These are phyloP conservation scores for Lactarius vividus DNA, from an alignment of 768 basidiomycete genomes.

Conservation along the genomic window DNA sequence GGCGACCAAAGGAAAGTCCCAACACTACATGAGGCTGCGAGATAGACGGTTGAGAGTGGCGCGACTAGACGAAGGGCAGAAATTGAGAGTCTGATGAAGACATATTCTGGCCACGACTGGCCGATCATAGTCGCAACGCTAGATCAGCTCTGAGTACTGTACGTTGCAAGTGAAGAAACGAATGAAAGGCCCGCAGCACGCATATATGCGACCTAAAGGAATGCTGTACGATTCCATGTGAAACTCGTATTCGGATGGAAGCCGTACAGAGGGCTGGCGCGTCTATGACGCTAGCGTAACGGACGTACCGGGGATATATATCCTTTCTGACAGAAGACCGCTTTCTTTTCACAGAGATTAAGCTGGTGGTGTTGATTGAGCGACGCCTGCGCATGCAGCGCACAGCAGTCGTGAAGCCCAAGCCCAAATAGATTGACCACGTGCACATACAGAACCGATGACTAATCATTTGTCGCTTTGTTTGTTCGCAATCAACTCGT, in stretches of 20 bases:
- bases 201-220: neutral
- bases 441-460: neutral
- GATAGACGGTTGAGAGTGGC: conserved; percentile 46
- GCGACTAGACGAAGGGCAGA: conserved; percentile 46
- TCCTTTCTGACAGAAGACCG: neutral
- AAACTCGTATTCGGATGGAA: conserved; percentile 15
- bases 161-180: neutral
- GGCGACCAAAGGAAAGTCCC: conserved; percentile 33
- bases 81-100: conserved; percentile 51
- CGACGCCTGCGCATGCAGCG: neutral
- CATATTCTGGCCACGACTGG: conserved; percentile 44
- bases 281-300: neutral
- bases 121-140: conserved; percentile 32
- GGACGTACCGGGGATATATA: neutral
- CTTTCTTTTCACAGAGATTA: neutral
- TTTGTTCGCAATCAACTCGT: conserved; percentile 9
- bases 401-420: neutral
- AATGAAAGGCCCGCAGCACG: neutral
- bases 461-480: conserved; percentile 5
- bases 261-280: neutral
- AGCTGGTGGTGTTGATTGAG: neutral
- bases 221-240: conserved; percentile 3
- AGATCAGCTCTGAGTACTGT: neutral
- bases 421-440: neutral
- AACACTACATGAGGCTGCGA: conserved; percentile 32